phyloP scores from a whole-genome alignment of 2,329 filamentous ascomycete species.

The Monosporascus sp. region DNA sequence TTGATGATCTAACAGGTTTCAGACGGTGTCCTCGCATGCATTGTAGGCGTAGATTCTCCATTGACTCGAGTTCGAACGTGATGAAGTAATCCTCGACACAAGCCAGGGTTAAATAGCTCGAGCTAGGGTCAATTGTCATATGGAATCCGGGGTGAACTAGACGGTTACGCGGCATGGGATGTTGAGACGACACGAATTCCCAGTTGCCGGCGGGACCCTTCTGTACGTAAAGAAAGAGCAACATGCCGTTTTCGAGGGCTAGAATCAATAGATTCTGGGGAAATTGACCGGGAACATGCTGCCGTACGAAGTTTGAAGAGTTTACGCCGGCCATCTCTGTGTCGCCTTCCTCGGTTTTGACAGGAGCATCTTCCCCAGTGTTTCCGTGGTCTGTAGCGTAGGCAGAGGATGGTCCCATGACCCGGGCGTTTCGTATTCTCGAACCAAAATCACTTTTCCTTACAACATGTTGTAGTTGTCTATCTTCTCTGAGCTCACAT shows the following conservation, averaged over 20 bases:
- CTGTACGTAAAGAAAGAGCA: conserved; percentile 70
- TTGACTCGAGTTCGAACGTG: conserved; percentile 62
- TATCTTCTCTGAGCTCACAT: conserved; percentile 64
- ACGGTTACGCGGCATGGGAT: conserved; percentile 53
- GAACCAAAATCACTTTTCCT: conserved; percentile 73
- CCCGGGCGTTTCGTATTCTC: conserved; percentile 71
- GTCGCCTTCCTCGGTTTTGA: conserved; percentile 37
- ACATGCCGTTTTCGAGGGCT: conserved; percentile 64
- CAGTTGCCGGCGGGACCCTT: conserved; percentile 37
- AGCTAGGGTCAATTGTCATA: conserved; percentile 74
- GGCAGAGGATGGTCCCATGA: conserved; percentile 57
- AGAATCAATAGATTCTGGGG: conserved; percentile 80
- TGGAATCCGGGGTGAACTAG: conserved; percentile 57
- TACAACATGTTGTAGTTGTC: conserved; percentile 69
- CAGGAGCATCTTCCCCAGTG: conserved; percentile 8
- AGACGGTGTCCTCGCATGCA: conserved; percentile 41
- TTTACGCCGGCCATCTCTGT: conserved; percentile 29
- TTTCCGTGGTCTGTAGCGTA: conserved; percentile 27
- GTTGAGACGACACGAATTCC: conserved; percentile 56
- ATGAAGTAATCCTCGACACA: conserved; percentile 66
- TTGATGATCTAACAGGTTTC: conserved; percentile 49
- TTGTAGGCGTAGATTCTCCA: conserved; percentile 44
- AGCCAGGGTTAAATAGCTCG: conserved; percentile 61
- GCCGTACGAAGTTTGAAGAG: conserved; percentile 9
- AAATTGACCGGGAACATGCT: conserved; percentile 26